phyloP scores from a whole-genome alignment of 164 flowering plant species.

The Vitis rupestris region DNA sequence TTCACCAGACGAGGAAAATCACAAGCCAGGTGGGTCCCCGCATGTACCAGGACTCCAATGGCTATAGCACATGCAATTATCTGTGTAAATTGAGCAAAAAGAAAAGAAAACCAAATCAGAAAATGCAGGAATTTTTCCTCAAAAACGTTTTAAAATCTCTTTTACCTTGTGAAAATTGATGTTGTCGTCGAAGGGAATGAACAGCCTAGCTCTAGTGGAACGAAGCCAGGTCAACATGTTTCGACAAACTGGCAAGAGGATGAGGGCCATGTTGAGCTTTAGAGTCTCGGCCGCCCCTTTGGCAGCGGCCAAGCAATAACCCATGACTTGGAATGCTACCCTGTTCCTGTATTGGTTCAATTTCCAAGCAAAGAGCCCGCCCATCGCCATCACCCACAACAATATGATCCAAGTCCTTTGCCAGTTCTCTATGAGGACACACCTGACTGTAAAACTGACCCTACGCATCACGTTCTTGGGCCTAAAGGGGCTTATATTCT shows the following conservation, averaged over 20 bases:
- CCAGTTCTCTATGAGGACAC: constrained; percentile 70
- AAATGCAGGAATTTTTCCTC: background rate
- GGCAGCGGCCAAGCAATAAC: constrained; percentile 77
- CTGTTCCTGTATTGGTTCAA: constrained; percentile 63
- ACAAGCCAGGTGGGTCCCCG: constrained; percentile 71
- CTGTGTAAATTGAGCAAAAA: constrained; percentile 36
- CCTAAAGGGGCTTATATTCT: constrained; percentile 29
- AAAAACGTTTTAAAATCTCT: background rate
- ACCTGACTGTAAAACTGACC: constrained; percentile 26
- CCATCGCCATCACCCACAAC: constrained; percentile 70
- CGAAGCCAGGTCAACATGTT: constrained; percentile 89
- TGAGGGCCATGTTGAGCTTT: constrained; percentile 93
- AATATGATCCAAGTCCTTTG: constrained; percentile 72
- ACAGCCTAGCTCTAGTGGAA: constrained; percentile 71
- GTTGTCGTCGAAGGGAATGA: constrained; percentile 89
- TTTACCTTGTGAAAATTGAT: constrained; percentile 89
- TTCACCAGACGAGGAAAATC: constrained; percentile 75
- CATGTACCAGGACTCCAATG: constrained; percentile 63
- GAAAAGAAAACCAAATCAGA: background rate
- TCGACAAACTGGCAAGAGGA: constrained; percentile 84
- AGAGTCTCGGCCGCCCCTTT: constrained; percentile 98
- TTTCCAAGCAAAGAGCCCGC: constrained; percentile 69
- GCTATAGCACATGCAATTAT: constrained; percentile 67
- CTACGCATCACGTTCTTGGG: constrained; percentile 34
- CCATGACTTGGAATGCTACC: constrained; percentile 82